A percentile compares a stretch with the other conserved stretches of the same genome.
These are phyloP conservation scores for Lactarius vividus DNA, from an alignment of 768 basidiomycete genomes.

Conservation along the genomic window DNA sequence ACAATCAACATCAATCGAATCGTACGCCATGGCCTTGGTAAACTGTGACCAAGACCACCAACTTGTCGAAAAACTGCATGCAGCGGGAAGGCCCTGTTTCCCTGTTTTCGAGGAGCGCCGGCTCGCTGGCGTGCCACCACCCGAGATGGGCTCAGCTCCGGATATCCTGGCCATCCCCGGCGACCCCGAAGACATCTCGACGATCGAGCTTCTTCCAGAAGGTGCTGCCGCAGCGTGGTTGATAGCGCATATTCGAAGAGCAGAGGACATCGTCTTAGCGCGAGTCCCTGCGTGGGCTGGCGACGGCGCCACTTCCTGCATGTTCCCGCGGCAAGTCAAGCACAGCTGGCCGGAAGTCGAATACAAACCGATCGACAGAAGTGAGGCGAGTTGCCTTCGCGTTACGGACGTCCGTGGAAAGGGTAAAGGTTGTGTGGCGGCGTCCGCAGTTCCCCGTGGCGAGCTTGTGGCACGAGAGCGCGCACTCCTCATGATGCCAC, in stretches of 20 bases:
- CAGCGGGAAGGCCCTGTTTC: neutral
- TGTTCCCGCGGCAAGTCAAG: neutral
- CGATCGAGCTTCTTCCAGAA: neutral
- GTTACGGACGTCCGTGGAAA: constrained; percentile 16
- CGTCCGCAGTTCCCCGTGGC: constrained; percentile 31
- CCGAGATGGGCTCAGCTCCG: neutral
- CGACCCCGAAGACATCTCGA: neutral
- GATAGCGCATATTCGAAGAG: neutral
- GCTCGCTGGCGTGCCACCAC: constrained; percentile 1
- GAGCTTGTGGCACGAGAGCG: constrained; percentile 40
- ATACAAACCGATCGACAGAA: neutral
- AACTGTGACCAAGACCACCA: neutral
- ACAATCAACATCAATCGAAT: neutral
- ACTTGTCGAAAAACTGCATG: neutral
- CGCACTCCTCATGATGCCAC: constrained; percentile 34
- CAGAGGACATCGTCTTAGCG: neutral
- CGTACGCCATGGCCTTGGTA: neutral
- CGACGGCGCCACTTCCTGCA: constrained; percentile 7
- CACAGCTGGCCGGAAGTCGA: neutral
- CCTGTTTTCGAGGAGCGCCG: neutral
- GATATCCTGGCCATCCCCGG: neutral
- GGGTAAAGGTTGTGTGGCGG: constrained; percentile 37
- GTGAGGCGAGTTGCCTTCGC: constrained; percentile 4
- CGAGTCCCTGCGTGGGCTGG: constrained; percentile 3
- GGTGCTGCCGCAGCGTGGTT: constrained; percentile 1